Base-by-base conservation (phyloP, 192 early-diverging fungal genomes). In the Mortierella antarctica region DNA sequence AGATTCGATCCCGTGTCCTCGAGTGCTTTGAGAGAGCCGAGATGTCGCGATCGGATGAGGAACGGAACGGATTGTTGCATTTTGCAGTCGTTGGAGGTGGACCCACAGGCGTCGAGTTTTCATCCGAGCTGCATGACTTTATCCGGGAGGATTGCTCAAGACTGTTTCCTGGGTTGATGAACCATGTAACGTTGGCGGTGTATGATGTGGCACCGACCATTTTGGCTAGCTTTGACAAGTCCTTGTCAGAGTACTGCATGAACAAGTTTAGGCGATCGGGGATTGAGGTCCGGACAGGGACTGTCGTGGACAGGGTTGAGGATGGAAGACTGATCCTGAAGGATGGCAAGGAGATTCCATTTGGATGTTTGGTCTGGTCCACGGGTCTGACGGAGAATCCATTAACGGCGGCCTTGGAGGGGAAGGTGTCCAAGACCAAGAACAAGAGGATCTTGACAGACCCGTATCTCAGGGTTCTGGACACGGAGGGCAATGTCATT, bases 41-140 rank as follows among this genome's bases (percentile, higher is more conserved):
- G 58, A 90, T 89, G 64, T 84, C 85, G 18, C 65, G 90, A 8
- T 87, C 90, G 0, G 85, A 88, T 6, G 83, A 92, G 61, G 90
- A 95, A 78, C 86, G 88, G 68, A 82, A 86, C 41, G 83, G 87
- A 5, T 66, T 91, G 57, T 70, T 97, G 58, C 94, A 96, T 70
- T 94, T 97, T 74, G 94, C 91, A 1, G 89, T 95, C 5, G 93
- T 96, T 9, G 96, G 96, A 12, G 96, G 95, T 49, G 95, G 95
- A 1, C 95, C 95, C 12, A 97, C 95, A 2, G 91, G 88, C 0
- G 75, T 79, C 12, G 75, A 79, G 44, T 79, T 79, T 52, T 79
- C 75, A 10, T 63, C 75, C 11, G 75, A 79, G 52, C 40, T 79
- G n/a, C 74, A 85, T 70, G 96, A 97, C 80, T 93, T 97, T 65